Conservation (phyloP, 345 rosid genomes). For the Pseudoturritis turrita region DNA sequence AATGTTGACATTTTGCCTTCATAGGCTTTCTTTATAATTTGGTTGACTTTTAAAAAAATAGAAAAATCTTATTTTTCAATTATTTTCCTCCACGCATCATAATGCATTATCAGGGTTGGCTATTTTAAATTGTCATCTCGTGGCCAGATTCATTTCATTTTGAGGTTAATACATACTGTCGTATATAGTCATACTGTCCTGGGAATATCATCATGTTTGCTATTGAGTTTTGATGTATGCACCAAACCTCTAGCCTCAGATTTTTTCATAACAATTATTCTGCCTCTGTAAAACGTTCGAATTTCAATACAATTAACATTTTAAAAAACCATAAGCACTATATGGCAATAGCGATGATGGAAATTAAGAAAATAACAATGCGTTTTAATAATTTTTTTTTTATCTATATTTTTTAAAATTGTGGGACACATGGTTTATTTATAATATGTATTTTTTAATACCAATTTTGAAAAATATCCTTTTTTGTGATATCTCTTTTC, state of each 20-base stretch:
- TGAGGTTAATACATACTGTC: background rate
- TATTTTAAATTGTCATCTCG: background rate
- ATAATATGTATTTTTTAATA: no score
- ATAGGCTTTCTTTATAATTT: background rate
- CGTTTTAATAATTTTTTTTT: no score
- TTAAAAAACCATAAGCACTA: no score
- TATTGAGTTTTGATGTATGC: conserved; percentile 7
- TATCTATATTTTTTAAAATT: no score
- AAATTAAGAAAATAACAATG: no score
- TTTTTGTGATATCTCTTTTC: no score
- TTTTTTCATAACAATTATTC: background rate
- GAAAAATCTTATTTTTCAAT: background rate
- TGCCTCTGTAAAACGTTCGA: no score
- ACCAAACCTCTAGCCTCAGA: background rate
- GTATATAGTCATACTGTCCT: background rate
- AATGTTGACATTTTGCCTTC: conserved; percentile 24
- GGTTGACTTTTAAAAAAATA: conserved; percentile 12
- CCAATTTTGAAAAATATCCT: no score
- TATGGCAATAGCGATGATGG: no score
- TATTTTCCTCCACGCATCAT: conserved; percentile 11
- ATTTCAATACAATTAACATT: no score
- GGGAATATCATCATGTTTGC: background rate
- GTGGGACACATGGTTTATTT: no score
- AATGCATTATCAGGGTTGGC: conserved; percentile 9
- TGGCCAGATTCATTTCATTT: conserved; percentile 15